These are phyloP conservation scores for Pythium angustatum DNA, from an alignment of 352 stramenopile species.

Conservation along the genomic window DNA sequence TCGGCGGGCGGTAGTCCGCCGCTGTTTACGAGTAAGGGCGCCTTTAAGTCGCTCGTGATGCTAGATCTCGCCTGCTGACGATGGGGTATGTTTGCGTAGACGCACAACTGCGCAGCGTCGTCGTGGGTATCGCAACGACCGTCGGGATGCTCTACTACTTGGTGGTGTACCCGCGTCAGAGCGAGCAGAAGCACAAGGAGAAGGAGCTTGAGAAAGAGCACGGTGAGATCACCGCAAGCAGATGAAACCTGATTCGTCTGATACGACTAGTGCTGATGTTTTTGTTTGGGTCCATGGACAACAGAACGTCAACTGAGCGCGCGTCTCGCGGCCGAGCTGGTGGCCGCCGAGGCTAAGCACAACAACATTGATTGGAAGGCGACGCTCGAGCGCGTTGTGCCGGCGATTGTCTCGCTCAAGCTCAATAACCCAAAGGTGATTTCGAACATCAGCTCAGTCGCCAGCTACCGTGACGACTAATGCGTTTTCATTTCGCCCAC, in stretches of 20 bases:
- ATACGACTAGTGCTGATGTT: not conserved
- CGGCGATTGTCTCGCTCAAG: slow-evolving; percentile 87
- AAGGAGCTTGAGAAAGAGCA: slow-evolving; percentile 60
- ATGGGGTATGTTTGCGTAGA: slow-evolving; percentile 6
- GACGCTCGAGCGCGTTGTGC: slow-evolving; percentile 83
- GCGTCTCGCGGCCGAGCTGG: slow-evolving; percentile 61
- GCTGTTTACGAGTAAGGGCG: slow-evolving; percentile 12
- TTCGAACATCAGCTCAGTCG: too few relatives aligned
- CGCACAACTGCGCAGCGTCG: slow-evolving; percentile 11
- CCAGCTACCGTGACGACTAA: not conserved
- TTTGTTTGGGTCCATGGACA: not conserved
- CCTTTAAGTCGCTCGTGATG: not conserved
- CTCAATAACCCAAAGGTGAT: slow-evolving; percentile 84
- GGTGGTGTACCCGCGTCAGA: slow-evolving; percentile 52
- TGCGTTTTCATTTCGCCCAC: slow-evolving; percentile 10
- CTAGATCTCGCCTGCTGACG: not conserved
- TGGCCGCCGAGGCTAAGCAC: slow-evolving; percentile 67
- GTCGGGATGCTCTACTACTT: slow-evolving; percentile 55
- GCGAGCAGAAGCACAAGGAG: slow-evolving; percentile 51
- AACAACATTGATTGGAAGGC: slow-evolving; percentile 79
- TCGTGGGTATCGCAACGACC: slow-evolving; percentile 30
- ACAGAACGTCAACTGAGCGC: slow-evolving; percentile 67
- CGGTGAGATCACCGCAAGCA: slow-evolving; percentile 37
- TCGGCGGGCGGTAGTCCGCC: not conserved
- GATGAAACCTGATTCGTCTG: too few relatives aligned